Evolutionary conservation across 2,329 filamentous ascomycete genomes (phyloP).

Genomic region (Tolypocladium endophyticum): DNA sequence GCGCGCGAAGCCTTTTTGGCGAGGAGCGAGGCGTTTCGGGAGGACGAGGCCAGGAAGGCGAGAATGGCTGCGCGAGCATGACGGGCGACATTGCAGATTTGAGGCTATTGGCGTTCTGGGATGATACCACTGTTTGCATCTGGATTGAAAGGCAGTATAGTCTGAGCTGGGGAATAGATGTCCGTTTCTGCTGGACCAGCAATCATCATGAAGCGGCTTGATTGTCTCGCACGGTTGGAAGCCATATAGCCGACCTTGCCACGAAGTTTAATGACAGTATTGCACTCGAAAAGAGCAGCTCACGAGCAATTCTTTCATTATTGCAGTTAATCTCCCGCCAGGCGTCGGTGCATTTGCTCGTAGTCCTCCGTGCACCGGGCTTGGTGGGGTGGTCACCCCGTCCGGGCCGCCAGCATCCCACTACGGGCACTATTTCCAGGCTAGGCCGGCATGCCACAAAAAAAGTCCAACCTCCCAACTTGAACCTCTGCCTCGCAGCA

Average conservation of each 20-base stretch:
- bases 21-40: conserved; percentile 51
- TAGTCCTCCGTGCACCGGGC: not conserved
- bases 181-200: not conserved
- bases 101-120: not conserved
- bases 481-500: not conserved
- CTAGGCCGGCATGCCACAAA: not conserved
- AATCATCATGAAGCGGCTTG: not conserved
- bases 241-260: not conserved
- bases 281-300: no score
- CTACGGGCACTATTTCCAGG: not conserved
- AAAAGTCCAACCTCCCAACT: not conserved
- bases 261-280: no score
- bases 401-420: not conserved
- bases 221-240: not conserved
- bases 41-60: conserved; percentile 47
- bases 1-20: conserved; percentile 55
- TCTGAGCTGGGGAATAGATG: no score
- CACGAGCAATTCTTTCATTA: not conserved
- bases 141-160: not conserved
- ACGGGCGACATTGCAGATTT: not conserved
- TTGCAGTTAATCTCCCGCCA: no score
- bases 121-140: not conserved
- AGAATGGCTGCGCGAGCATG: conserved; percentile 31
- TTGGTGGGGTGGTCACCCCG: not conserved
- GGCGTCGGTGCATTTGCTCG: no score